phyloP scores from a whole-genome alignment of 805 yeast genomes.

The Candida gorgasii region DNA sequence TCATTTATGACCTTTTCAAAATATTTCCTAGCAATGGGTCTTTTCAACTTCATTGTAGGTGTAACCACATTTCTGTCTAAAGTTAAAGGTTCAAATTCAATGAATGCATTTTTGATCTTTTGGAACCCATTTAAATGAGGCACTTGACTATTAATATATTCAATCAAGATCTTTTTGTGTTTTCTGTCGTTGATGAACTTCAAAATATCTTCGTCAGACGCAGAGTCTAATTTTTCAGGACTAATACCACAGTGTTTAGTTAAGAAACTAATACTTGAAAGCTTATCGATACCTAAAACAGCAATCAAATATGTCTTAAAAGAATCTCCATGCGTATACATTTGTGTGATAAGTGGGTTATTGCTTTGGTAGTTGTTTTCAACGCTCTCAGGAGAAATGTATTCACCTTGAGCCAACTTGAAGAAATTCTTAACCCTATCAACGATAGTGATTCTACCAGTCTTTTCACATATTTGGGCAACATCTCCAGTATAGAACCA shows the following conservation, averaged over 20 bases:
- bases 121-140: constrained; percentile 37
- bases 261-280: constrained; percentile 19
- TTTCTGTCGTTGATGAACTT: constrained; percentile 24
- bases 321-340: constrained; percentile 36
- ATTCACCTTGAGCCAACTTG: constrained; percentile 45
- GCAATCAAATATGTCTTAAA: constrained; percentile 29
- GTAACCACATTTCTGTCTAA: constrained; percentile 40
- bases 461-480: constrained; percentile 23
- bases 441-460: constrained; percentile 44
- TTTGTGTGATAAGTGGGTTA: constrained; percentile 29
- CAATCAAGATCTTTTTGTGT: constrained; percentile 23
- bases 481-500: constrained; percentile 65
- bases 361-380: constrained; percentile 34
- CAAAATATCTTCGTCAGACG: constrained; percentile 20
- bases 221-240: neutral
- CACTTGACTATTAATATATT: constrained; percentile 25
- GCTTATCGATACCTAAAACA: constrained; percentile 28
- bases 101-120: constrained; percentile 36
- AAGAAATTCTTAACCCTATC: constrained; percentile 50
- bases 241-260: constrained; percentile 15
- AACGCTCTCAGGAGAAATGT: constrained; percentile 44
- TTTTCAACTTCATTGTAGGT: constrained; percentile 44
- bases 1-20: constrained; percentile 26
- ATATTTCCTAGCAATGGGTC: constrained; percentile 36
- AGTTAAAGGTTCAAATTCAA: constrained; percentile 41